These are phyloP conservation scores for Oryza nivara DNA, from an alignment of 176 grass and related monocot species.

Conservation along the genomic window DNA sequence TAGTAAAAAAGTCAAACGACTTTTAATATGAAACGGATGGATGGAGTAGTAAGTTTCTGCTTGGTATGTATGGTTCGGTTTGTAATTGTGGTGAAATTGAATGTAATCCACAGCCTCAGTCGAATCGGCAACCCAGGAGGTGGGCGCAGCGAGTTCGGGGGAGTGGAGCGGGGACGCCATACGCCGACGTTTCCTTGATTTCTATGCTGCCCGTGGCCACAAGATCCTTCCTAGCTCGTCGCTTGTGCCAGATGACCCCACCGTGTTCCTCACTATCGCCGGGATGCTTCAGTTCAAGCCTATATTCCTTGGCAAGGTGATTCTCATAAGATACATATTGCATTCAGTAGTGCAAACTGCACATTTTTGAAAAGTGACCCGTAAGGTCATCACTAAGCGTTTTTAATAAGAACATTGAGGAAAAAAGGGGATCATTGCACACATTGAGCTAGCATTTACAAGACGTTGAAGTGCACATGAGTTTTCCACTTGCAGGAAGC, in stretches of 20 bases:
- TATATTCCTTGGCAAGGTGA: slow-evolving; percentile 94
- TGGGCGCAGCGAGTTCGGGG: neutral
- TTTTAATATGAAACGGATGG: no score
- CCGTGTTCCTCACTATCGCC: slow-evolving; percentile 89
- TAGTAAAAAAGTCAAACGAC: no score
- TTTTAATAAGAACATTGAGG: neutral
- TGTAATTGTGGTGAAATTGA: neutral
- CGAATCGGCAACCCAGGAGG: slow-evolving; percentile 46
- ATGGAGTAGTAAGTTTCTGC: neutral
- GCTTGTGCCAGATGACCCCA: slow-evolving; percentile 90
- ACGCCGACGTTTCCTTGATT: slow-evolving; percentile 79
- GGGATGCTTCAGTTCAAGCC: slow-evolving; percentile 99
- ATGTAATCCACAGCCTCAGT: slow-evolving; percentile 44
- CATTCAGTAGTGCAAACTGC: neutral
- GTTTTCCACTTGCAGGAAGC: neutral
- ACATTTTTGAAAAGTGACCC: neutral
- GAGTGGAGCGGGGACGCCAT: slow-evolving; percentile 73
- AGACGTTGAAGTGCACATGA: neutral
- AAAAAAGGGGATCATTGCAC: neutral
- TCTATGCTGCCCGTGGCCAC: slow-evolving; percentile 77
- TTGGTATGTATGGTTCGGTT: neutral
- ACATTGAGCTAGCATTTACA: neutral
- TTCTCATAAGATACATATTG: neutral
- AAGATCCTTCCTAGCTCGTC: slow-evolving; percentile 91
- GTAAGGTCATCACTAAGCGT: neutral